Conservation (phyloP, 148 eudicot genomes). For the Hydrangea macrophylla region DNA sequence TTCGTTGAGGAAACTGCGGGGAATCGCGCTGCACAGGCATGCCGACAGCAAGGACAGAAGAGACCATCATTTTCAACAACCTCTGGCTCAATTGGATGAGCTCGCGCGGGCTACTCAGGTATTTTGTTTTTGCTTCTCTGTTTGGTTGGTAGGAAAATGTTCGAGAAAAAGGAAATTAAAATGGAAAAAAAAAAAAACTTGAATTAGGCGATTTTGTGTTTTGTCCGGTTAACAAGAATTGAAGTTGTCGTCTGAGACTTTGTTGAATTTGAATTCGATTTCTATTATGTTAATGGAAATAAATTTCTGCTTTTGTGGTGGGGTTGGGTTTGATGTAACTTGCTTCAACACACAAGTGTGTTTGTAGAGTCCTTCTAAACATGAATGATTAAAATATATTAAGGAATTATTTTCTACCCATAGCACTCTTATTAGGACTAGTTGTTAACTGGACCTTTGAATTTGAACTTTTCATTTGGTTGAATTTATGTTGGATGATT, state of each 20-base stretch:
- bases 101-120: constrained; percentile 77
- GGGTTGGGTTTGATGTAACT: neutral
- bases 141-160: neutral
- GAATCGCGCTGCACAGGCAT: constrained; percentile 38
- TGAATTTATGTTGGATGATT: neutral
- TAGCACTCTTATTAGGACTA: neutral
- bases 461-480: neutral
- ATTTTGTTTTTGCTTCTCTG: neutral
- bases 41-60: constrained; percentile 27
- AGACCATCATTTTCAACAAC: constrained; percentile 36
- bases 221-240: neutral
- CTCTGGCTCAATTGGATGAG: constrained; percentile 64
- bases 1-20: constrained; percentile 66
- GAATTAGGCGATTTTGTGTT: neutral
- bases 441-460: neutral
- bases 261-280: too few relatives aligned
- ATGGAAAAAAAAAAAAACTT: neutral
- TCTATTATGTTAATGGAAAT: too few relatives aligned
- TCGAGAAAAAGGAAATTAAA: neutral
- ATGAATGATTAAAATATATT: neutral
- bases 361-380: neutral
- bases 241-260: neutral
- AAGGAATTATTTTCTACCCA: too few relatives aligned
- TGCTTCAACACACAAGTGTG: too few relatives aligned
- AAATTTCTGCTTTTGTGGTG: neutral